These are phyloP conservation scores for Aspergillus terreus DNA, from an alignment of 2,329 filamentous ascomycete species.

Conservation along the genomic window DNA sequence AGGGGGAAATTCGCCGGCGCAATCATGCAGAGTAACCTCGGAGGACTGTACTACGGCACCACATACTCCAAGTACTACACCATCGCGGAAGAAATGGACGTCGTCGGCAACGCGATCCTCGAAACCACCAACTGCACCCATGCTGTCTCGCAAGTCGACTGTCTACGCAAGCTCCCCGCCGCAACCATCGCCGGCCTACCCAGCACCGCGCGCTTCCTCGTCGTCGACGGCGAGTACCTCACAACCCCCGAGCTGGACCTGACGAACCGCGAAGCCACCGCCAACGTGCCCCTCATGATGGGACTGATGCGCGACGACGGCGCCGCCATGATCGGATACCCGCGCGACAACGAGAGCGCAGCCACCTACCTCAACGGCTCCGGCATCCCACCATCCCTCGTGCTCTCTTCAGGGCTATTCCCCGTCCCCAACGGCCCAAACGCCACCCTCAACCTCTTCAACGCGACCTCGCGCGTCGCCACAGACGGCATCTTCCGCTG, in stretches of 20 bases:
- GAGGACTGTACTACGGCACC: constrained; percentile 57
- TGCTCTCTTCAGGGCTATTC: background rate
- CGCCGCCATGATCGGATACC: constrained; percentile 45
- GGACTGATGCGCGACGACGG: constrained; percentile 27
- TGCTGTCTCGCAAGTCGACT: background rate
- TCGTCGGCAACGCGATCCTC: constrained; percentile 52
- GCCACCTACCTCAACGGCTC: constrained; percentile 42
- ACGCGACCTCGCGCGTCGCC: constrained; percentile 51
- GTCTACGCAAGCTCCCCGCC: background rate
- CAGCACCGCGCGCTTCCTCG: constrained; percentile 1
- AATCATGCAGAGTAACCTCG: constrained; percentile 42
- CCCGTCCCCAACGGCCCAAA: constrained; percentile 49
- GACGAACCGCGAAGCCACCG: constrained; percentile 7
- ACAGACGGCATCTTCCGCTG: constrained; percentile 61
- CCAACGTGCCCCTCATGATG: constrained; percentile 20
- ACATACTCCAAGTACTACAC: constrained; percentile 59
- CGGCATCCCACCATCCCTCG: background rate
- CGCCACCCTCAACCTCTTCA: constrained; percentile 54
- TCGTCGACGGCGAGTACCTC: constrained; percentile 2
- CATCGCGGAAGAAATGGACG: constrained; percentile 49
- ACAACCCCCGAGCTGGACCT: constrained; percentile 13
- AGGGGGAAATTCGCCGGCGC: constrained; percentile 16
- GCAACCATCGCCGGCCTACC: background rate
- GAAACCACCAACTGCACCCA: constrained; percentile 23
- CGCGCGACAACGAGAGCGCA: constrained; percentile 41